These are phyloP conservation scores for Lyophyllum shimeji DNA, from an alignment of 768 basidiomycete species.

Conservation along the genomic window DNA sequence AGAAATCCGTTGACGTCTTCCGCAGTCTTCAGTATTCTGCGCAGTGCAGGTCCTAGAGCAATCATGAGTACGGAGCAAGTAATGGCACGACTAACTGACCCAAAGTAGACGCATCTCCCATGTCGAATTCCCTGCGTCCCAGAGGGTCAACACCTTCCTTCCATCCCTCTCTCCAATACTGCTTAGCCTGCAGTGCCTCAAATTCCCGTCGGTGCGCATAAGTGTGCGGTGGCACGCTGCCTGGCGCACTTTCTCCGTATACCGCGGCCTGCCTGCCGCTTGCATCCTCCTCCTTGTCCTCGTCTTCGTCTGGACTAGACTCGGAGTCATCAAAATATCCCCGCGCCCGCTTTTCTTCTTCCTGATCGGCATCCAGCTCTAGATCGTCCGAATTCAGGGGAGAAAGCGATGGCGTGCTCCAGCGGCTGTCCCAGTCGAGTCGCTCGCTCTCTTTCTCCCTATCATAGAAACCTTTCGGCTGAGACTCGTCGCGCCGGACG, in stretches of 20 bases:
- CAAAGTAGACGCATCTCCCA: constrained; percentile 73
- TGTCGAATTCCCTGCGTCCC: constrained; percentile 44
- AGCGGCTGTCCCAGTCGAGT: constrained; percentile 40
- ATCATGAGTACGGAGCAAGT: not conserved
- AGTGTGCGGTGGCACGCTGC: constrained; percentile 27
- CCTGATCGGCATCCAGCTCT: constrained; percentile 30
- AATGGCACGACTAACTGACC: constrained; percentile 36
- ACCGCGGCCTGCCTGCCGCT: constrained; percentile 1
- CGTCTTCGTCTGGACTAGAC: not conserved
- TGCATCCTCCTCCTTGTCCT: not conserved
- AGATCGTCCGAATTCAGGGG: constrained; percentile 59
- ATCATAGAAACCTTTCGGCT: constrained; percentile 28
- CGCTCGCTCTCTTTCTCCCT: constrained; percentile 21
- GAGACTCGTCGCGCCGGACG: constrained; percentile 32
- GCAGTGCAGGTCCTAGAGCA: constrained; percentile 18
- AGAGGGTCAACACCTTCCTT: constrained; percentile 40
- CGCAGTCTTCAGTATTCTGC: constrained; percentile 9
- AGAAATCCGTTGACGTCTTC: not conserved
- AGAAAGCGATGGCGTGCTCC: constrained; percentile 68
- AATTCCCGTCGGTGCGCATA: constrained; percentile 52
- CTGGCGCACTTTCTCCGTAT: constrained; percentile 7
- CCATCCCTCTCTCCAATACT: constrained; percentile 80
- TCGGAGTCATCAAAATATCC: not conserved
- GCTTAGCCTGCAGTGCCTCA: constrained; percentile 60
- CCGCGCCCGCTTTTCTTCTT: constrained; percentile 10